Base-by-base conservation (phyloP, 2,329 filamentous ascomycete species). In the Fusarium musae region DNA sequence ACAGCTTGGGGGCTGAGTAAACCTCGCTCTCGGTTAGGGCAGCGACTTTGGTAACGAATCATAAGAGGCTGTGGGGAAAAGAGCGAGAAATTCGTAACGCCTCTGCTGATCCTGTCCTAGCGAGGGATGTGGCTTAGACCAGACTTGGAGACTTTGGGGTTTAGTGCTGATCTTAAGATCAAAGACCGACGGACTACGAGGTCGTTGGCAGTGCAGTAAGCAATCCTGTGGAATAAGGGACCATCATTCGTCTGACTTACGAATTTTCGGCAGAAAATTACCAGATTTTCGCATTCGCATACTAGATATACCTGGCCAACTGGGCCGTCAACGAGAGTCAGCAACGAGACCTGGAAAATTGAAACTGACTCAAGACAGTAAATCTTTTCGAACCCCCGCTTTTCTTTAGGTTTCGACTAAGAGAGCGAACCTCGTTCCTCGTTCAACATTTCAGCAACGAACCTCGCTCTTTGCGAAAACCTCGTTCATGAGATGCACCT, bases 281-380 rank as follows among this genome's bases (percentile, higher is more conserved):
- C 17, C 13, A 9, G 9, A 28, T 28, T 17, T 28, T 21, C 34
- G 19, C 6, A 53, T 37, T 26, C 23, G 23, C 13, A 37, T 53
- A 1, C 16, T 6, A 6, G 15, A n/a, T 0, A 37, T 17, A 23
- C 23, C 23, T 23, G 23, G 23, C 23, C 23, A 23, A 23, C 3
- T 23, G 23, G 23, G 23, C 23, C 23, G 23, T 23, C 23, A 23
- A 23, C 23, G 23, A 23, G 23, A 23, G 13, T 37, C 17, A 16
- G 23, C 16, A 3, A 26, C 1, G 1, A 28, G 34, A 12, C 12
- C 13, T 28, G 0, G 12, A 1, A 5, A 19, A 7, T 30, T 3
- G n/a, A 15, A 23, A 5, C 9, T 13, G 21, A 43, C 23, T 42
- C 26, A 8, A 7, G 3, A 30, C 0, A 3, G 5, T 11, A 23